These are phyloP conservation scores for Fraxinus latifolia DNA, from an alignment of 305 asterid species.

Conservation along the genomic window DNA sequence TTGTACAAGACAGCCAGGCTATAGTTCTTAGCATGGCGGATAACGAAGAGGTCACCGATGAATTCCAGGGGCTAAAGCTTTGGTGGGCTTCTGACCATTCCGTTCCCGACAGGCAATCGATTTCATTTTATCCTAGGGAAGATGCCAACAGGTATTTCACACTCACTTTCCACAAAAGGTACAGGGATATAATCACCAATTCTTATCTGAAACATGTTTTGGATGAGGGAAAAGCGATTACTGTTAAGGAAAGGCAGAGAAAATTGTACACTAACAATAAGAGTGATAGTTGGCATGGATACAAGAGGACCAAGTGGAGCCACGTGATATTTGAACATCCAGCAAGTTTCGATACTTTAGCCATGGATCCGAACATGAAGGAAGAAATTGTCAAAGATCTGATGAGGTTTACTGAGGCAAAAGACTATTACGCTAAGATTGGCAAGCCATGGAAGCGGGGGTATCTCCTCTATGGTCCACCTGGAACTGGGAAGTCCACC, in stretches of 20 bases:
- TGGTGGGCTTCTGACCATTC: constrained; percentile 35
- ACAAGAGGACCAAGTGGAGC: constrained; percentile 22
- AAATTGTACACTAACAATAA: constrained; percentile 42
- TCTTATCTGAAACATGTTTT: constrained; percentile 36
- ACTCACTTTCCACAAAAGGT: constrained; percentile 35
- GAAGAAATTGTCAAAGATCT: constrained; percentile 43
- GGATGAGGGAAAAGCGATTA: constrained; percentile 37
- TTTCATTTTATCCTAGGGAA: constrained; percentile 32
- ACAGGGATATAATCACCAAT: constrained; percentile 16
- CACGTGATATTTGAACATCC: constrained; percentile 37
- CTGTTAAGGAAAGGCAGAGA: constrained; percentile 31
- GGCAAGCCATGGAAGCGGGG: constrained; percentile 64
- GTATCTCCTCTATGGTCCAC: constrained; percentile 49
- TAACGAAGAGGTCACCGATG: constrained; percentile 42
- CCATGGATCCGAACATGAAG: constrained; percentile 40
- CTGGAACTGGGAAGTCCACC: constrained; percentile 52
- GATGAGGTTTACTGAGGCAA: constrained; percentile 27
- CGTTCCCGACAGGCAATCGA: constrained; percentile 15
- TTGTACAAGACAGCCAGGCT: constrained; percentile 36
- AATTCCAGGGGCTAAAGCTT: constrained; percentile 32
- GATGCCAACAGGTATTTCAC: constrained; percentile 27
- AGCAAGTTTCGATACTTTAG: constrained; percentile 40
- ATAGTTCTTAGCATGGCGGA: constrained; percentile 52
- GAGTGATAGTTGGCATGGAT: constrained; percentile 6
- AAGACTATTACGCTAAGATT: constrained; percentile 41